A percentile compares a stretch with the other conserved stretches of the same genome.
These are phyloP conservation scores for Colletotrichum brevisporum DNA, from an alignment of 2,329 filamentous ascomycete species.

Conservation along the genomic window DNA sequence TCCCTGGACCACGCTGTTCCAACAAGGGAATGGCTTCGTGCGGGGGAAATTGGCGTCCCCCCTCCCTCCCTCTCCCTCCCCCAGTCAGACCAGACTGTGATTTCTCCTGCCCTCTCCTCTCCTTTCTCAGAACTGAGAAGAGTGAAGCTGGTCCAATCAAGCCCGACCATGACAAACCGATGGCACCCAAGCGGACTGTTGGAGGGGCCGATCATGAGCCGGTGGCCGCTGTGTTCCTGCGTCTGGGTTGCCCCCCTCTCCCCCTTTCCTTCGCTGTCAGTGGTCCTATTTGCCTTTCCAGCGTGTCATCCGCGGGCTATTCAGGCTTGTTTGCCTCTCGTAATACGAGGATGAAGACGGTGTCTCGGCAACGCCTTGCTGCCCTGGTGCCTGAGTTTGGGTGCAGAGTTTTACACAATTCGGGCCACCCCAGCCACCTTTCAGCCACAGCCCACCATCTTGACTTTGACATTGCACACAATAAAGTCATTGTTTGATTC, in stretches of 20 bases:
- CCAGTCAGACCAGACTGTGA: too few relatives aligned
- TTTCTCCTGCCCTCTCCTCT: too few relatives aligned
- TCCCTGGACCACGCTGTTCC: constrained; percentile 1
- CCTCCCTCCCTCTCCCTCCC: constrained; percentile 5
- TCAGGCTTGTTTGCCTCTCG: constrained; percentile 17
- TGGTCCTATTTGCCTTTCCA: constrained; percentile 4
- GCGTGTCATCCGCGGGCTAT: constrained; percentile 6
- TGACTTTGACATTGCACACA: too few relatives aligned
- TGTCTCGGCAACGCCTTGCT: constrained; percentile 21
- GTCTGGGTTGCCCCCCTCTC: constrained; percentile 15
- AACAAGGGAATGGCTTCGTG: constrained; percentile 30
- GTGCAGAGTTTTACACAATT: not conserved
- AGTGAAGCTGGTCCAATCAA: constrained; percentile 17
- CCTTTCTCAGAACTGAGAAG: too few relatives aligned
- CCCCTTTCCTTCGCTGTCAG: not conserved
- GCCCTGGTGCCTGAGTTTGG: constrained; percentile 11
- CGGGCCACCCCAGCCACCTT: not conserved
- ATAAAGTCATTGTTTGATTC: too few relatives aligned
- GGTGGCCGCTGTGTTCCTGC: constrained; percentile 33
- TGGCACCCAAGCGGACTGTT: constrained; percentile 13
- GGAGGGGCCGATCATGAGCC: constrained; percentile 15
- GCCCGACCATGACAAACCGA: constrained; percentile 26
- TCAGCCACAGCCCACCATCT: not conserved
- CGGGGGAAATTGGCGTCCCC: constrained; percentile 32
- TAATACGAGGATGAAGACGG: constrained; percentile 11